Conservation (phyloP, 495 filamentous ascomycete species). For the Lindgomyces ingoldianus region DNA sequence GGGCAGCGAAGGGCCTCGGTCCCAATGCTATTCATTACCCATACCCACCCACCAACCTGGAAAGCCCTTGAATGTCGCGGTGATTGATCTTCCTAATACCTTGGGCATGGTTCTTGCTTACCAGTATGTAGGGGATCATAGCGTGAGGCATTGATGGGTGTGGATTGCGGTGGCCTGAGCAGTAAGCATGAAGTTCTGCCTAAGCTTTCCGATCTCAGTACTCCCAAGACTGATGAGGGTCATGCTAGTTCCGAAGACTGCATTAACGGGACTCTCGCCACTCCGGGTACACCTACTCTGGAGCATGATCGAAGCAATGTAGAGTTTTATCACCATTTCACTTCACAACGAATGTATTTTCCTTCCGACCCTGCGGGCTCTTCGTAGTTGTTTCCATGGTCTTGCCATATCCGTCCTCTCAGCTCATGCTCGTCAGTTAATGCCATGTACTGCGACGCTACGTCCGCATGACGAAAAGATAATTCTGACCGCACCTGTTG, state of each 20-base stretch:
- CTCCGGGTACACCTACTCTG: background rate
- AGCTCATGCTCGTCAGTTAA: background rate
- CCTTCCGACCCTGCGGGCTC: background rate
- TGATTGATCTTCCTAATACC: background rate
- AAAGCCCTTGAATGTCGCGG: background rate
- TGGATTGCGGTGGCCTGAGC: no score
- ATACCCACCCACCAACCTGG: background rate
- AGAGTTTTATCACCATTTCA: no score
- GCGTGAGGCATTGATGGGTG: no score
- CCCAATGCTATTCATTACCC: background rate
- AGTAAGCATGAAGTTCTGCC: background rate
- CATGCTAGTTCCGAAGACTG: background rate
- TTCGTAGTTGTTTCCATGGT: no score
- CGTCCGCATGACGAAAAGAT: slow-evolving; percentile 4
- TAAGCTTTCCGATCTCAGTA: background rate
- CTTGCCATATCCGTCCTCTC: background rate
- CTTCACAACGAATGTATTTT: background rate
- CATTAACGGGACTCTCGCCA: background rate
- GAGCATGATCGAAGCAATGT: background rate
- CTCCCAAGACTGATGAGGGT: background rate
- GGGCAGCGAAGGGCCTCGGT: background rate
- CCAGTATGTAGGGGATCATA: no score
- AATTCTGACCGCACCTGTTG: background rate
- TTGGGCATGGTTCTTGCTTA: background rate
- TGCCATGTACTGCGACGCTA: background rate